These are phyloP conservation scores for Exsudoporus frostii DNA, from an alignment of 768 basidiomycete genomes.

Conservation along the genomic window DNA sequence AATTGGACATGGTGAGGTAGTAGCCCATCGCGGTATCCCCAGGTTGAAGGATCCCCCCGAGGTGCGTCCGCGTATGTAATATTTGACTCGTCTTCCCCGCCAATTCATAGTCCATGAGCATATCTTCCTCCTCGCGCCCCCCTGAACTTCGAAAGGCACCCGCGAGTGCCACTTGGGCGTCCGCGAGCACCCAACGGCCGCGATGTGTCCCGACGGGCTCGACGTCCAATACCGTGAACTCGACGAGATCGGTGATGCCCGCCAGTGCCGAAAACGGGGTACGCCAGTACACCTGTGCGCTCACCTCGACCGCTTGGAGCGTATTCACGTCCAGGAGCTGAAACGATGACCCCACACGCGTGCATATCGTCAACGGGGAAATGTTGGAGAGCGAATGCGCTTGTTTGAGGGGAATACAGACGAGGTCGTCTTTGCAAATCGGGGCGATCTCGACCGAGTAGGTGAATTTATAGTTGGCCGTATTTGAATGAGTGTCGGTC, in stretches of 20 bases:
- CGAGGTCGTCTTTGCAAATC: conserved; percentile 96
- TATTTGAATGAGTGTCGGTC: conserved; percentile 85
- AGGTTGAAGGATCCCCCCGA: conserved; percentile 90
- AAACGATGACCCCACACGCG: conserved; percentile 87
- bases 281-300: conserved; percentile 85
- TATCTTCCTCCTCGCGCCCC: conserved; percentile 42
- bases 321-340: conserved; percentile 90
- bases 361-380: conserved; percentile 81
- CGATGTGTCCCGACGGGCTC: conserved; percentile 70
- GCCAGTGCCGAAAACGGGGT: conserved; percentile 83
- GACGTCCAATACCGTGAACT: conserved; percentile 93
- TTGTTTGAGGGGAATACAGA: conserved; percentile 81
- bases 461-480: conserved; percentile 95
- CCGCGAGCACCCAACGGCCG: conserved; percentile 81
- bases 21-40: conserved; percentile 94
- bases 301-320: conserved; percentile 78
- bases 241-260: conserved; percentile 78
- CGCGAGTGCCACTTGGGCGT: conserved; percentile 86
- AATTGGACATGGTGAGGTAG: conserved; percentile 85
- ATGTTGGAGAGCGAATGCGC: conserved; percentile 87
- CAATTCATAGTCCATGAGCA: conserved; percentile 61
- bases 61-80: conserved; percentile 94
- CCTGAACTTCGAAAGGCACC: conserved; percentile 68
- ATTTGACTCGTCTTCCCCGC: conserved; percentile 67
- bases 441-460: conserved; percentile 97